Evolutionary conservation across 2,329 filamentous ascomycete genomes (phyloP).

Genomic region (Pseudopyrenochaeta lycopersici): DNA sequence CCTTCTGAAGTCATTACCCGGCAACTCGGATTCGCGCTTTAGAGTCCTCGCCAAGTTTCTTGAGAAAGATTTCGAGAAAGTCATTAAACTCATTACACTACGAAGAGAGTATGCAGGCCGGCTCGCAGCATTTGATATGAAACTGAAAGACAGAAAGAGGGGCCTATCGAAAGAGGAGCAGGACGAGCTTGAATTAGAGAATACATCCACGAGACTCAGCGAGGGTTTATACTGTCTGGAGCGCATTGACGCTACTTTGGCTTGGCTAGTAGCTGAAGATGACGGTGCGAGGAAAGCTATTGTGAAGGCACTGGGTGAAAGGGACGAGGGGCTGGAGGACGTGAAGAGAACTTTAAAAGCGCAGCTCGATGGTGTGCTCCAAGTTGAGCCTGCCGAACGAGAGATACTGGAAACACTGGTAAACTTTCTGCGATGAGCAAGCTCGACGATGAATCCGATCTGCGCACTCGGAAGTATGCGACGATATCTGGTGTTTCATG

Average conservation of each 20-base stretch:
- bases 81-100: conserved; percentile 74
- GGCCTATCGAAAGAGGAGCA: conserved; percentile 65
- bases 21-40: conserved; percentile 79
- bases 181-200: conserved; percentile 72
- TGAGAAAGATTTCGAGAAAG: conserved; percentile 92
- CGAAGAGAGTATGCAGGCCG: conserved; percentile 74
- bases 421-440: conserved; percentile 35
- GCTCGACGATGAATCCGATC: too few relatives aligned
- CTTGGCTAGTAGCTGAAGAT: conserved; percentile 94
- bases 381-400: conserved; percentile 62
- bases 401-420: conserved; percentile 72
- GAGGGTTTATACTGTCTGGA: conserved; percentile 86
- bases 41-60: conserved; percentile 92
- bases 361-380: conserved; percentile 67
- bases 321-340: conserved; percentile 70
- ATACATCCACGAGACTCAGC: conserved; percentile 78
- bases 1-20: conserved; percentile 80
- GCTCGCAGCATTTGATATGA: conserved; percentile 69
- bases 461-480: too few relatives aligned
- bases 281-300: conserved; percentile 74
- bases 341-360: conserved; percentile 75
- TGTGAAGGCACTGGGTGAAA: conserved; percentile 69
- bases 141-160: conserved; percentile 68
- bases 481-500: too few relatives aligned
- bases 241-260: conserved; percentile 82